These are phyloP conservation scores for Hypoxylon lienhwacheense DNA, from an alignment of 495 filamentous ascomycete genomes.

Conservation along the genomic window DNA sequence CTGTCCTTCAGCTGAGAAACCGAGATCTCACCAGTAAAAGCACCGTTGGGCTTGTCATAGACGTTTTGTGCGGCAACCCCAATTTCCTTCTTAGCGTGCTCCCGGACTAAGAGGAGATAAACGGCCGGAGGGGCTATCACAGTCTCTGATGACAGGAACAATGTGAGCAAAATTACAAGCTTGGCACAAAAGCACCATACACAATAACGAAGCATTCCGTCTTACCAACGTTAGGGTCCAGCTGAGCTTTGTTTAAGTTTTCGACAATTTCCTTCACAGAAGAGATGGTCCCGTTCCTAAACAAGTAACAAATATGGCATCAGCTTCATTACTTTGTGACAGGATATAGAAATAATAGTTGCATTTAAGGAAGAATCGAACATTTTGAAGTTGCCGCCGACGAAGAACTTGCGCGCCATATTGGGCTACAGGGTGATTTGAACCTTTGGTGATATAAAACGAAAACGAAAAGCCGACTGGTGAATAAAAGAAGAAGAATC, in stretches of 20 bases:
- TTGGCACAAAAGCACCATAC: not conserved
- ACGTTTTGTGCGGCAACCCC: constrained; percentile 93
- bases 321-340: constrained; percentile 3
- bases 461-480: not conserved
- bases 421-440: constrained; percentile 38
- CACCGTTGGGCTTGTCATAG: constrained; percentile 93
- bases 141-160: constrained; percentile 62
- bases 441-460: constrained; percentile 3
- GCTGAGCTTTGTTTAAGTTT: constrained; percentile 77
- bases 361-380: constrained; percentile 47
- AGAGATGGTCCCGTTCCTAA: constrained; percentile 87
- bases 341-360: not conserved
- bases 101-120: constrained; percentile 83
- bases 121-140: constrained; percentile 89
- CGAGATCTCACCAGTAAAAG: constrained; percentile 95
- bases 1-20: constrained; percentile 86
- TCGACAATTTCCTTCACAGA: constrained; percentile 85
- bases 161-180: constrained; percentile 3
- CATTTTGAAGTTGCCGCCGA: constrained; percentile 99
- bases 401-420: constrained; percentile 98
- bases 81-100: constrained; percentile 64
- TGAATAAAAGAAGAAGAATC: constrained; percentile 3
- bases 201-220: not conserved
- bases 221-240: constrained; percentile 69
- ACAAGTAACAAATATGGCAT: constrained; percentile 3